Base-by-base conservation (phyloP, 1,284 basidiomycete genomes). In the Neolentinus lepideus region DNA sequence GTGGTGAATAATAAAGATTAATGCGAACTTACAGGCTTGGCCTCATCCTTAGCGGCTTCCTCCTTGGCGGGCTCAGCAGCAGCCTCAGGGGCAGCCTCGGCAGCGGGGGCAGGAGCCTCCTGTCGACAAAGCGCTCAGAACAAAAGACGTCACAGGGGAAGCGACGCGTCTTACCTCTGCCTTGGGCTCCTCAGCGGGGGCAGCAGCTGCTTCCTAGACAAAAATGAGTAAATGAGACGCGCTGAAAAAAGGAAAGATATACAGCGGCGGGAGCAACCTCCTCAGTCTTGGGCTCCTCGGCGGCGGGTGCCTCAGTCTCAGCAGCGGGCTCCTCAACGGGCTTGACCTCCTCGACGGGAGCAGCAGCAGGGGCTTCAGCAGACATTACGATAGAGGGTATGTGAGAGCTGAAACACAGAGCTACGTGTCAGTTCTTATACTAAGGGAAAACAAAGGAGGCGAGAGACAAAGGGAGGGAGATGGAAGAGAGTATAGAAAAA, bases 341-440 rank as follows among this genome's bases (percentile, higher is more conserved):
- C 71, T 79, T 79, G 54, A 74, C 73, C 67, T 85, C 84, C 71
- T 83, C 81, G 60, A 67, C 70, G 62, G 70, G 67, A 59, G 63
- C 66, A 54, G 65, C 61, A 60, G 71, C 72, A 67, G 75, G 67
- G 67, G 73, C 63, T 58, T 63, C 68, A 68, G 85, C 80, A 77
- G 90, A 91, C 88, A 91, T 91, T 88, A 90, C 81, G 73, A 76
- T 75, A 77, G 68, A 72, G 71, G 74, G 12, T 72, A 73, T 65
- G 69, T 54, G 54, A 75, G 76, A 77, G 79, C 76, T 81, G 66
- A 61, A 57, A 60, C 58, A 58, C n/a, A 62, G 60, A 61, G 47
- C 47, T 58, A 56, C 54, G 59, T 43, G 51, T 58, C 51, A 54
- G 54, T 29, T 19, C 14, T 50, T 25, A 26, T 25, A 25, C 16